Conservation (phyloP, 768 basidiomycete species). For the Coprinopsis sp. region DNA sequence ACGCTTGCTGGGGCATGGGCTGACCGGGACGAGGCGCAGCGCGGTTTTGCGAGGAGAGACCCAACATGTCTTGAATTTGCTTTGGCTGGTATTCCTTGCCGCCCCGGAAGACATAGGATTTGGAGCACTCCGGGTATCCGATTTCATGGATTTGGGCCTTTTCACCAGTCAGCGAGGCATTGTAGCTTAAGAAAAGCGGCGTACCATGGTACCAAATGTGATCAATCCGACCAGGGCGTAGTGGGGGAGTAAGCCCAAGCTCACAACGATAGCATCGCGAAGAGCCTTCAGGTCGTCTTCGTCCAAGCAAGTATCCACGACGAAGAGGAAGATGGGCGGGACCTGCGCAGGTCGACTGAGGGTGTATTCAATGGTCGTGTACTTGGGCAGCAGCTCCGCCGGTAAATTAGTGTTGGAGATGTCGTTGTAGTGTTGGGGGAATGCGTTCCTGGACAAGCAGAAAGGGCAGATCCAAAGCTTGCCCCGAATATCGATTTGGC, state of each 20-base stretch:
- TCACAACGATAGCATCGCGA: conserved; percentile 91
- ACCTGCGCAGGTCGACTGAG: conserved; percentile 85
- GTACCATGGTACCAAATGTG: conserved; percentile 95
- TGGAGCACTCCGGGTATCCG: conserved; percentile 92
- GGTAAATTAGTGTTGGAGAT: conserved; percentile 96
- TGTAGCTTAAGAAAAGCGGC: conserved; percentile 16
- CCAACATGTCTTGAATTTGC: conserved; percentile 98
- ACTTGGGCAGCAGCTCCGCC: conserved; percentile 93
- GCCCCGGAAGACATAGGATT: conserved; percentile 98
- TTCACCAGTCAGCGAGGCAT: not conserved
- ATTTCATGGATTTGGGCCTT: conserved; percentile 98
- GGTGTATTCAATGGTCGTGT: conserved; percentile 99
- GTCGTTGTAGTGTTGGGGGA: conserved; percentile 98
- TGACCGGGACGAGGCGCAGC: conserved; percentile 86
- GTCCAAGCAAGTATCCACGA: conserved; percentile 95
- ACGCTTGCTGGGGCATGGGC: conserved; percentile 71
- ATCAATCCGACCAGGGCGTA: conserved; percentile 94
- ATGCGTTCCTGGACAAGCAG: conserved; percentile 93
- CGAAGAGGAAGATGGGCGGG: conserved; percentile 95
- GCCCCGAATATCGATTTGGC: conserved; percentile 97
- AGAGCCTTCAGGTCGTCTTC: conserved; percentile 95
- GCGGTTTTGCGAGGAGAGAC: conserved; percentile 71
- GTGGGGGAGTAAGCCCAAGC: conserved; percentile 87
- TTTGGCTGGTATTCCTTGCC: conserved; percentile 95
- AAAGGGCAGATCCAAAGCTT: conserved; percentile 99